Percentiles rank a stretch among this genome's conserved stretches.
Evolutionary conservation across 202 grass and related monocot genomes (phyloP).

Genomic region (Hordeum pubiflorum): DNA sequence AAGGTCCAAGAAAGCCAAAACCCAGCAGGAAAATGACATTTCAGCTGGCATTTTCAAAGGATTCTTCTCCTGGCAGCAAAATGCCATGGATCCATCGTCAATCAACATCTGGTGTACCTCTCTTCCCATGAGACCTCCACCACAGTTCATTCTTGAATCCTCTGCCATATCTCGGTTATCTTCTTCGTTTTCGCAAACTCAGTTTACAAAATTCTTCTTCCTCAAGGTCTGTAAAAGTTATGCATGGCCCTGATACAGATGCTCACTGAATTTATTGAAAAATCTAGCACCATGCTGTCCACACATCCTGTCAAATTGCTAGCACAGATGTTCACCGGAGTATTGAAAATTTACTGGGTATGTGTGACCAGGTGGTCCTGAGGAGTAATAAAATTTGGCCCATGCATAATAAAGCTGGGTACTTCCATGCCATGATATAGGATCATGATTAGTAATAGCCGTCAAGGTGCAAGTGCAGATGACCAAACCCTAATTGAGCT

Average conservation of each 20-base stretch:
- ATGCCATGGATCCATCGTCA: constrained; percentile 15
- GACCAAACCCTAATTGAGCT: not conserved
- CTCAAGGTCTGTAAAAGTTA: not conserved
- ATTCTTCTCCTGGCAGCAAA: constrained; percentile 4
- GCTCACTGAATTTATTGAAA: not conserved
- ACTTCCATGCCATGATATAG: not conserved
- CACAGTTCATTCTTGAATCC: not conserved
- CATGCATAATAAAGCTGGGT: not conserved
- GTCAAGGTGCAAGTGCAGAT: constrained; percentile 27
- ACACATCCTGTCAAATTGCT: not conserved
- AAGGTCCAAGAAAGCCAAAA: constrained; percentile 12
- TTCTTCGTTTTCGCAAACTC: not conserved
- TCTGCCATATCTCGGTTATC: not conserved
- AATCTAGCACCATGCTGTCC: not conserved
- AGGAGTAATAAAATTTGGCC: not conserved
- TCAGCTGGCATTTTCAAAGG: not conserved
- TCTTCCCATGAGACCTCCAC: not conserved
- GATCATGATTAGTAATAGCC: not conserved
- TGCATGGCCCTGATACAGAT: not conserved
- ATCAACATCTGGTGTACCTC: constrained; percentile 18
- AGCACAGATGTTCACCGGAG: not conserved
- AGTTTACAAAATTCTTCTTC: not conserved
- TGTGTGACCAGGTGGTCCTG: not conserved
- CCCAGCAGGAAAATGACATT: not conserved
- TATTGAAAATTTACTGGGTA: not conserved